A percentile compares a stretch with the other conserved stretches of the same genome.
phyloP scores from a whole-genome alignment of 208 protist genomes.

The Trypanosoma conorhini region DNA sequence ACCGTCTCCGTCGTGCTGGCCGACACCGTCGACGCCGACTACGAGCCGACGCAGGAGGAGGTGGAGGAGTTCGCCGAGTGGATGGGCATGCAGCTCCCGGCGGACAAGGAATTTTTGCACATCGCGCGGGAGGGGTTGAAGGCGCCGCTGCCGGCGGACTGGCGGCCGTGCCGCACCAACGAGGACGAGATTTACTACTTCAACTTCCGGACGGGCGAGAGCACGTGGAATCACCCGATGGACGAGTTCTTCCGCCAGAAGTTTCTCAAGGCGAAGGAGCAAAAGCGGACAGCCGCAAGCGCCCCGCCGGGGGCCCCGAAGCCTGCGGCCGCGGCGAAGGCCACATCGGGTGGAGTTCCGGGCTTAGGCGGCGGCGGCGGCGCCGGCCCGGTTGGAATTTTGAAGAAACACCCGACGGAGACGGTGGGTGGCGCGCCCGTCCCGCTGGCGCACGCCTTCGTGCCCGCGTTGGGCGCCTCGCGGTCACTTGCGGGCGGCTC shows the following conservation, averaged over 20 bases:
- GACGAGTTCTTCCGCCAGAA: slow-evolving; percentile 86
- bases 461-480: background rate
- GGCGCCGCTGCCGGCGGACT: slow-evolving; percentile 93
- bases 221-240: slow-evolving; percentile 95
- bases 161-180: slow-evolving; percentile 93
- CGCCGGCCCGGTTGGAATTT: background rate
- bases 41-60: slow-evolving; percentile 92
- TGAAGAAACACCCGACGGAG: slow-evolving; percentile 5
- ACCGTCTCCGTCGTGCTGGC: slow-evolving; percentile 89
- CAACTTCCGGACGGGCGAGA: slow-evolving; percentile 95
- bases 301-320: background rate
- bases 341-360: background rate
- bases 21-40: slow-evolving; percentile 79
- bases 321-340: background rate
- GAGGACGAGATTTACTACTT: slow-evolving; percentile 96
- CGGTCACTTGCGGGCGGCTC: background rate
- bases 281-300: slow-evolving; percentile 23
- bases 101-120: slow-evolving; percentile 90
- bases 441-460: background rate
- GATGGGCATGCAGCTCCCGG: slow-evolving; percentile 91
- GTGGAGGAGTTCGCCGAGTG: slow-evolving; percentile 92
- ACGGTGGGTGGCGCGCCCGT: background rate
- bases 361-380: background rate
- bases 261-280: slow-evolving; percentile 75
- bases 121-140: slow-evolving; percentile 94